Evolutionary conservation across 2,329 filamentous ascomycete genomes (phyloP).

Genomic region (Arthrinium phaeospermum): DNA sequence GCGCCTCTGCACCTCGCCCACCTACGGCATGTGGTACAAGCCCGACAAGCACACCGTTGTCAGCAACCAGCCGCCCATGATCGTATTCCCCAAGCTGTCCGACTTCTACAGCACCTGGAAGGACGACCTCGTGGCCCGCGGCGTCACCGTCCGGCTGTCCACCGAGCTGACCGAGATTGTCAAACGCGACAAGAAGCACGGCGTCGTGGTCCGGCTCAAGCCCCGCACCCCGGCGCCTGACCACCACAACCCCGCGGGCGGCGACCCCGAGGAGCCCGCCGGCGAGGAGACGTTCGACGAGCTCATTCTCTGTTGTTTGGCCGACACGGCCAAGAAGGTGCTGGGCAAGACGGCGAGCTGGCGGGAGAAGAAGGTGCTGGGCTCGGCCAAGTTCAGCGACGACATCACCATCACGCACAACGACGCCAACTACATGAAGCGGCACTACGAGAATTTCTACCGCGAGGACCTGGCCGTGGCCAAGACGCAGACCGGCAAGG

Average conservation of each 20-base stretch:
- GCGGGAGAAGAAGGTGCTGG: slow-evolving; percentile 70
- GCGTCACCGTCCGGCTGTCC: slow-evolving; percentile 58
- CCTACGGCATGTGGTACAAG: slow-evolving; percentile 65
- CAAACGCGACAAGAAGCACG: slow-evolving; percentile 46
- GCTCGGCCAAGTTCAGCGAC: slow-evolving; percentile 72
- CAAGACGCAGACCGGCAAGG: slow-evolving; percentile 29
- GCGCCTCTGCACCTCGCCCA: slow-evolving; percentile 47
- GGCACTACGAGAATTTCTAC: slow-evolving; percentile 70
- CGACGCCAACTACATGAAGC: slow-evolving; percentile 68
- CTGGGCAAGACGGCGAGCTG: slow-evolving; percentile 62
- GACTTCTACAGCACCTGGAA: slow-evolving; percentile 61
- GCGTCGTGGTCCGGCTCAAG: slow-evolving; percentile 53
- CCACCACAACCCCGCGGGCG: slow-evolving; percentile 38
- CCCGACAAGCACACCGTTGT: slow-evolving; percentile 37
- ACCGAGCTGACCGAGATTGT: slow-evolving; percentile 58
- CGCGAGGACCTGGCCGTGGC: slow-evolving; percentile 49
- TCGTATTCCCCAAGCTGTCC: slow-evolving; percentile 62
- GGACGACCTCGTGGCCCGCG: slow-evolving; percentile 52
- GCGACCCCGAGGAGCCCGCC: slow-evolving; percentile 40
- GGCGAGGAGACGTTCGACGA: slow-evolving; percentile 68
- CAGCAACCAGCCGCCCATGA: slow-evolving; percentile 60
- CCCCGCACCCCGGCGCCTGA: slow-evolving; percentile 42
- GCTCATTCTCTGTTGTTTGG: slow-evolving; percentile 68
- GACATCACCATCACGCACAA: slow-evolving; percentile 75
- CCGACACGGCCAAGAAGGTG: slow-evolving; percentile 68